Percentiles rank a stretch among this genome's conserved stretches.
Conservation (phyloP, 2,329 filamentous ascomycete species). For the Aspergillus sergii region DNA sequence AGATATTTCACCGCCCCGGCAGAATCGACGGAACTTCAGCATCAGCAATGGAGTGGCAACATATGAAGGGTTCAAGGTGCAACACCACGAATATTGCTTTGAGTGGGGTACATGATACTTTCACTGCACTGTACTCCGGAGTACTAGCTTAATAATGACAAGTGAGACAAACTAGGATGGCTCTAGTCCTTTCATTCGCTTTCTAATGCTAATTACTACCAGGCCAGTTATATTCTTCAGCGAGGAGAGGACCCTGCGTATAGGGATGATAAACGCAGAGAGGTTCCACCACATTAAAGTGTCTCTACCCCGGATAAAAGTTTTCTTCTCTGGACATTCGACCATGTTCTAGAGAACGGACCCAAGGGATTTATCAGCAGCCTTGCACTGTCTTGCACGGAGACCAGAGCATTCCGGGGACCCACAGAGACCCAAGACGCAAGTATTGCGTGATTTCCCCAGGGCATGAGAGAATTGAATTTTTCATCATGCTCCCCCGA, state of each 20-base stretch:
- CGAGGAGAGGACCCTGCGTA: neutral
- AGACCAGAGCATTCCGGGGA: slow-evolving; percentile 21
- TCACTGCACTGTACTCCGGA: neutral
- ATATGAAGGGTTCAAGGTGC: neutral
- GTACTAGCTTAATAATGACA: neutral
- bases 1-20: neutral
- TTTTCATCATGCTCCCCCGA: slow-evolving; percentile 27
- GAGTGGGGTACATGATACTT: neutral
- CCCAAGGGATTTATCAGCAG: slow-evolving; percentile 24
- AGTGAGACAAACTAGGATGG: neutral
- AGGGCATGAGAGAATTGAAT: slow-evolving; percentile 33
- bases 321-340: neutral
- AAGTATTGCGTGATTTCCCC: slow-evolving; percentile 46
- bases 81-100: neutral
- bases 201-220: neutral
- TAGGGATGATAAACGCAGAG: neutral
- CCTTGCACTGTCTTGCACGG: slow-evolving; percentile 7
- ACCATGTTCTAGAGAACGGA: slow-evolving; percentile 2
- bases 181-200: neutral
- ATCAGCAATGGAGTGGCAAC: neutral
- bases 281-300: neutral
- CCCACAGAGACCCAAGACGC: slow-evolving; percentile 25
- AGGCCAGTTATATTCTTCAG: neutral
- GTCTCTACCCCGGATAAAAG: neutral
- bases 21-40: neutral